These are phyloP conservation scores for Talaromyces ruber DNA, from an alignment of 495 filamentous ascomycete species.

Conservation along the genomic window DNA sequence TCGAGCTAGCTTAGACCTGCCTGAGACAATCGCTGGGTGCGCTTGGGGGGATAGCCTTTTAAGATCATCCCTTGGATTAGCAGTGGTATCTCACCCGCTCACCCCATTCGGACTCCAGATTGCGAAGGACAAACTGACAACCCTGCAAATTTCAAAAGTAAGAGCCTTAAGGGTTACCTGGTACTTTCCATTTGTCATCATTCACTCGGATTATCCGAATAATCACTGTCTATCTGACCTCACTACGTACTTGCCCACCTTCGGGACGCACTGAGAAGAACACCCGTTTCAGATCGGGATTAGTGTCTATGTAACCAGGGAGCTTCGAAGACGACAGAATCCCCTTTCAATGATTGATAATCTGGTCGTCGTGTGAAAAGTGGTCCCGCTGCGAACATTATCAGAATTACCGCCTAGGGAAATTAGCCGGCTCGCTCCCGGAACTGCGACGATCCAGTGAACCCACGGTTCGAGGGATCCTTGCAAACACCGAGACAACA, in stretches of 20 bases:
- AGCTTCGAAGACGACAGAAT: neutral
- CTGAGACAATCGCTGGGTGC: neutral
- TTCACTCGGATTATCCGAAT: neutral
- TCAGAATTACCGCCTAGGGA: neutral
- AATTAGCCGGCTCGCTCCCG: neutral
- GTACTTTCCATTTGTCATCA: neutral
- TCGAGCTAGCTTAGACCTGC: neutral
- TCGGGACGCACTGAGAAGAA: neutral
- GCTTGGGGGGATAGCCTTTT: neutral
- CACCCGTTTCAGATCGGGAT: neutral
- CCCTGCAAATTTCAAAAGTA: neutral
- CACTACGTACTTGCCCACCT: neutral
- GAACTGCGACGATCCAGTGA: neutral
- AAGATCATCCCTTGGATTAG: neutral
- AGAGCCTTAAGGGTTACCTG: neutral
- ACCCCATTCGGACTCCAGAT: neutral
- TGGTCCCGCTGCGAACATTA: neutral
- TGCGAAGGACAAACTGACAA: neutral
- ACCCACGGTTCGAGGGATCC: neutral
- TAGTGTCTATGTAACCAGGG: neutral
- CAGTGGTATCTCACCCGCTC: neutral
- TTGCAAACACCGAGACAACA: neutral
- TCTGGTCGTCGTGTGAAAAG: neutral
- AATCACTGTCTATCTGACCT: neutral
- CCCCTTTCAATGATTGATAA: neutral